Evolutionary conservation across 495 filamentous ascomycete species (phyloP).

Genomic region (Neohortaea acidophila): DNA sequence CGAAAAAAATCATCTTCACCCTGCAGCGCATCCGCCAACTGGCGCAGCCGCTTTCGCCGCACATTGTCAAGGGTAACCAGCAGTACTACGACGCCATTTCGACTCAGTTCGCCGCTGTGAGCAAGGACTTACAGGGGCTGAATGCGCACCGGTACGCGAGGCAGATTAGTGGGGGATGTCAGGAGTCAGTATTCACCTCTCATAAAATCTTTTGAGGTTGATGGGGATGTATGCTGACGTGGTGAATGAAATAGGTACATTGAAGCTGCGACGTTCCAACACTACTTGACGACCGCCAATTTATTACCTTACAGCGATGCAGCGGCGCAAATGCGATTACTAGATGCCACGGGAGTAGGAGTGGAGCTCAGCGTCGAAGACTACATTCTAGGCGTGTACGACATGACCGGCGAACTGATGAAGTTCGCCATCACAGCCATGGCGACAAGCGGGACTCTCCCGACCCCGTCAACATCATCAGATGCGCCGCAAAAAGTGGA

Average conservation of each 20-base stretch:
- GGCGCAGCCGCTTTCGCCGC: slow-evolving; percentile 44
- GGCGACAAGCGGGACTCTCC: slow-evolving; percentile 31
- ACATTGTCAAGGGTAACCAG: slow-evolving; percentile 49
- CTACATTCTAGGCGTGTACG: slow-evolving; percentile 82
- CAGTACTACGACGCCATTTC: slow-evolving; percentile 50
- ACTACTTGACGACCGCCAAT: slow-evolving; percentile 66
- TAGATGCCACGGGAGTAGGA: slow-evolving; percentile 14
- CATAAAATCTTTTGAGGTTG: no score
- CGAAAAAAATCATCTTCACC: slow-evolving; percentile 98
- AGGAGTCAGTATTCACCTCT: no score
- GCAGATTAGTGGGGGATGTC: slow-evolving; percentile 61
- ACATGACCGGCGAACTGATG: slow-evolving; percentile 91
- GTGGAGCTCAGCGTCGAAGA: slow-evolving; percentile 62
- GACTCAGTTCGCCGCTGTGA: slow-evolving; percentile 47
- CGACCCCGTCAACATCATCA: not conserved
- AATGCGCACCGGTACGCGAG: slow-evolving; percentile 62
- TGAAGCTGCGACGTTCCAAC: slow-evolving; percentile 70
- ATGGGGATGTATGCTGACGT: no score
- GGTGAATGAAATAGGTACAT: no score
- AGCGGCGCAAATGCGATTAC: slow-evolving; percentile 26
- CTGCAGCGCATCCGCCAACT: slow-evolving; percentile 54
- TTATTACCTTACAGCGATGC: slow-evolving; percentile 54
- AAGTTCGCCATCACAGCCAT: slow-evolving; percentile 73
- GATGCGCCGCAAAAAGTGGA: slow-evolving; percentile 11
- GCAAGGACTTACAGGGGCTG: slow-evolving; percentile 55